Conservation (phyloP, 1,284 basidiomycete species). For the Ceratobasidium sp. region DNA sequence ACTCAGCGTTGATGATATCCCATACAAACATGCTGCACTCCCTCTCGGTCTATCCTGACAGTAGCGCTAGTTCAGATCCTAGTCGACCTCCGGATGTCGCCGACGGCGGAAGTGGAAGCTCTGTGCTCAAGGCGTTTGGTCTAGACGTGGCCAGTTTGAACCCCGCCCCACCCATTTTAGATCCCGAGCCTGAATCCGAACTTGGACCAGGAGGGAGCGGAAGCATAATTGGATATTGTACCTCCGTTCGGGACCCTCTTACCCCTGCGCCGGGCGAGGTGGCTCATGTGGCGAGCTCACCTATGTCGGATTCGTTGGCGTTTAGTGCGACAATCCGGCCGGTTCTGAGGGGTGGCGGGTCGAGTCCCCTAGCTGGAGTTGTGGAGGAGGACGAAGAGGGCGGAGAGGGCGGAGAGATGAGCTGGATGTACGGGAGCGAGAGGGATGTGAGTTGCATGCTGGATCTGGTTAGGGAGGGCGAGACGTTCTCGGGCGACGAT, state of each 20-base stretch:
- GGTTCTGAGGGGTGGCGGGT: slow-evolving; percentile 20
- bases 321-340: slow-evolving; percentile 40
- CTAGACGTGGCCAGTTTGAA: slow-evolving; percentile 29
- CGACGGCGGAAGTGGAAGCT: slow-evolving; percentile 8
- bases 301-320: slow-evolving; percentile 28
- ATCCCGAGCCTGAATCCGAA: slow-evolving; percentile 6
- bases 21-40: slow-evolving; percentile 23
- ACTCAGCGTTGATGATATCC: slow-evolving; percentile 19
- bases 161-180: slow-evolving; percentile 27
- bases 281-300: slow-evolving; percentile 24
- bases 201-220: background rate
- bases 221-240: no score
- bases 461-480: background rate
- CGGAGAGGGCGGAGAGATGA: slow-evolving; percentile 14
- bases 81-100: slow-evolving; percentile 12
- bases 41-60: slow-evolving; percentile 34
- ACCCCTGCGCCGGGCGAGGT: background rate
- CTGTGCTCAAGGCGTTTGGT: slow-evolving; percentile 15
- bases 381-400: slow-evolving; percentile 34
- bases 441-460: slow-evolving; percentile 35
- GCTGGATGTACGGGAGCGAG: slow-evolving; percentile 31
- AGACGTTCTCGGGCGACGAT: background rate
- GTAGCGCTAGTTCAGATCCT: slow-evolving; percentile 21
- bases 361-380: slow-evolving; percentile 19
- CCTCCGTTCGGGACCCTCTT: slow-evolving; percentile 3